These are phyloP conservation scores for Rhodomyrtus tomentosa DNA, from an alignment of 345 rosid species.

Conservation along the genomic window DNA sequence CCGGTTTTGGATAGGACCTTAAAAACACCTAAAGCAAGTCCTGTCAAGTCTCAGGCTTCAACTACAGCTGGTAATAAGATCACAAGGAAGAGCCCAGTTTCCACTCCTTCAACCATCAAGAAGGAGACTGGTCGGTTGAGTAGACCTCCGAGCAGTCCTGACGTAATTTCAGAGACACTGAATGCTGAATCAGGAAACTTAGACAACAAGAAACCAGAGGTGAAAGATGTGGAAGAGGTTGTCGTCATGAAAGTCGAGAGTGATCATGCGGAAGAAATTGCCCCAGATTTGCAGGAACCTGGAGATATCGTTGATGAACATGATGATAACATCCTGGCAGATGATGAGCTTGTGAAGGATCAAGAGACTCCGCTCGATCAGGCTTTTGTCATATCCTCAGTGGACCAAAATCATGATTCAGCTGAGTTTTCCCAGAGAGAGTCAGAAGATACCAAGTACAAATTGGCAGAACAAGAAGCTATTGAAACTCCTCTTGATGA, in stretches of 20 bases:
- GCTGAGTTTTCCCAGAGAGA: not conserved
- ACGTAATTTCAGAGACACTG: not conserved
- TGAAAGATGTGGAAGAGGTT: not conserved
- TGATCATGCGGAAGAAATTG: not conserved
- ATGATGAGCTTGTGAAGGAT: not conserved
- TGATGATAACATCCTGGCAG: not conserved
- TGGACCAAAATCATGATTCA: not conserved
- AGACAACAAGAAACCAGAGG: slow-evolving; percentile 9
- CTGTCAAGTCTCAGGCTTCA: slow-evolving; percentile 9
- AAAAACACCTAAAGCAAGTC: slow-evolving; percentile 11
- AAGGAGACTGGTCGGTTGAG: not conserved
- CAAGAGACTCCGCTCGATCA: not conserved
- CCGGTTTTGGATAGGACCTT: slow-evolving; percentile 16
- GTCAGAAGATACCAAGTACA: not conserved
- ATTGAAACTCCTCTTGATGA: not conserved
- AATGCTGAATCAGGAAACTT: slow-evolving; percentile 4
- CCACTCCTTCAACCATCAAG: not conserved
- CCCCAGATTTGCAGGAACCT: not conserved
- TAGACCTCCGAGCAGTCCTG: not conserved
- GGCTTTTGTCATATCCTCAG: not conserved
- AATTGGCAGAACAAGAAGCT: not conserved
- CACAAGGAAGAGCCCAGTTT: slow-evolving; percentile 8
- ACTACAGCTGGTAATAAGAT: not conserved
- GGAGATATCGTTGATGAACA: not conserved
- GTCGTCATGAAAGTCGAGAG: not conserved